phyloP scores from a whole-genome alignment of 2,329 filamentous ascomycete genomes.

The Aspergillus spinulosporus region DNA sequence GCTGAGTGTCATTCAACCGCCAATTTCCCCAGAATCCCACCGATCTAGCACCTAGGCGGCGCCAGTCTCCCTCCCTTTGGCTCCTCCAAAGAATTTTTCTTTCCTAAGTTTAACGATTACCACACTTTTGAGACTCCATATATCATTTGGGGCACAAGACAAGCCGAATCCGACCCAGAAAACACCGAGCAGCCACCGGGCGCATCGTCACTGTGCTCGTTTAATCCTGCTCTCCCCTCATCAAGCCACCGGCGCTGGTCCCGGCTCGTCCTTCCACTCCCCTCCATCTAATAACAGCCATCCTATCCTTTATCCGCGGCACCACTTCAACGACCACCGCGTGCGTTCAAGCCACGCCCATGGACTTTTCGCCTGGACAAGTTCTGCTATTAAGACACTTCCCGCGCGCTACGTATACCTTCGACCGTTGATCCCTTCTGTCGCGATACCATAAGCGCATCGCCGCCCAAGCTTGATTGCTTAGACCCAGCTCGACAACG shows the following conservation, averaged over 20 bases:
- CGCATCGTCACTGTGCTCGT: neutral
- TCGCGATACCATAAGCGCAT: slow-evolving; percentile 16
- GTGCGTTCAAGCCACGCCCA: slow-evolving; percentile 22
- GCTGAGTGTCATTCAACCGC: neutral
- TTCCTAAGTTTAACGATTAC: neutral
- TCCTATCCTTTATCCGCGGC: slow-evolving; percentile 13
- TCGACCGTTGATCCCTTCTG: slow-evolving; percentile 13
- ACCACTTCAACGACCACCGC: slow-evolving; percentile 20
- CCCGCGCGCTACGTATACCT: slow-evolving; percentile 15
- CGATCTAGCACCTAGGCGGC: neutral
- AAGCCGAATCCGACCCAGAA: too few relatives aligned
- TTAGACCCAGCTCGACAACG: slow-evolving; percentile 4
- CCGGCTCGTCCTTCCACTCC: slow-evolving; percentile 4
- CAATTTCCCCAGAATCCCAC: neutral
- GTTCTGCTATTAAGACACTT: slow-evolving; percentile 21
- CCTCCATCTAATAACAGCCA: neutral
- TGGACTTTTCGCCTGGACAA: slow-evolving; percentile 24
- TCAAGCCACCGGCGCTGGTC: slow-evolving; percentile 7
- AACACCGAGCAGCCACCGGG: neutral
- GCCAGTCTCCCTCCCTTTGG: neutral
- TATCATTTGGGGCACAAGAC: neutral
- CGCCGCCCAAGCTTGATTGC: slow-evolving; percentile 16
- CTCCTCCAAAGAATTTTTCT: neutral
- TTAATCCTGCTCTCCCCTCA: neutral
- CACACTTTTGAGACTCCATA: neutral